Conservation (phyloP, 345 rosid genomes). For the Geranium rotundifolium region DNA sequence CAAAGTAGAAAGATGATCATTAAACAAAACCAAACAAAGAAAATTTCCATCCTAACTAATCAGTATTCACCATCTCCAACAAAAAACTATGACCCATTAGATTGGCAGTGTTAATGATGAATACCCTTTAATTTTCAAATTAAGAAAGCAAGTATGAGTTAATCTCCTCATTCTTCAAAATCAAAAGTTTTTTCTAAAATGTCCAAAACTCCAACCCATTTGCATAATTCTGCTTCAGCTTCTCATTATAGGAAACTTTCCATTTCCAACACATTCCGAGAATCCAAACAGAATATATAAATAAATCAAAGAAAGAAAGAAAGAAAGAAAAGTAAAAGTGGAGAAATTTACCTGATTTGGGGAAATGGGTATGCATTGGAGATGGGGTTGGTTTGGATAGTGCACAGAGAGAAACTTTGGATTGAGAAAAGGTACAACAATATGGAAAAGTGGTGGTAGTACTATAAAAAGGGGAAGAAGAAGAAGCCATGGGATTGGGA, state of each 20-base stretch:
- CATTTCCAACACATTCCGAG: not conserved
- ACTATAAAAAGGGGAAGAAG: not conserved
- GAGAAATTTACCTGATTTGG: slow-evolving; percentile 24
- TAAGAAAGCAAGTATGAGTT: not conserved
- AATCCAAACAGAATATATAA: not conserved
- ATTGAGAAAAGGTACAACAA: not conserved
- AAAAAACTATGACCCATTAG: too few relatives aligned
- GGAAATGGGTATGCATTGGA: slow-evolving; percentile 19
- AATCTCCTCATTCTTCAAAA: not conserved
- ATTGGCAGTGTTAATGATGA: not conserved
- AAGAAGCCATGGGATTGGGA: not conserved
- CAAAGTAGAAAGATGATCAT: too few relatives aligned
- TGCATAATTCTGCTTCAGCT: slow-evolving; percentile 41
- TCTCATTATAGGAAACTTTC: slow-evolving; percentile 9
- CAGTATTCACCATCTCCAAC: too few relatives aligned
- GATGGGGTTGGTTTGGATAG: not conserved
- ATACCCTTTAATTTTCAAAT: too few relatives aligned
- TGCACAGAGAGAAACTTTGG: not conserved
- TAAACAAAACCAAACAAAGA: too few relatives aligned
- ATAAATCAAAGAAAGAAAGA: too few relatives aligned
- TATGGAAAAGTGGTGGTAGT: not conserved
- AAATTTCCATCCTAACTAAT: too few relatives aligned
- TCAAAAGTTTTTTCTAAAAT: not conserved
- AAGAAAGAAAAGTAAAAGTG: not conserved
- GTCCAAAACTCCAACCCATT: slow-evolving; percentile 30